Conservation (phyloP, 2,329 filamentous ascomycete genomes). For the Sporothrix mexicana region DNA sequence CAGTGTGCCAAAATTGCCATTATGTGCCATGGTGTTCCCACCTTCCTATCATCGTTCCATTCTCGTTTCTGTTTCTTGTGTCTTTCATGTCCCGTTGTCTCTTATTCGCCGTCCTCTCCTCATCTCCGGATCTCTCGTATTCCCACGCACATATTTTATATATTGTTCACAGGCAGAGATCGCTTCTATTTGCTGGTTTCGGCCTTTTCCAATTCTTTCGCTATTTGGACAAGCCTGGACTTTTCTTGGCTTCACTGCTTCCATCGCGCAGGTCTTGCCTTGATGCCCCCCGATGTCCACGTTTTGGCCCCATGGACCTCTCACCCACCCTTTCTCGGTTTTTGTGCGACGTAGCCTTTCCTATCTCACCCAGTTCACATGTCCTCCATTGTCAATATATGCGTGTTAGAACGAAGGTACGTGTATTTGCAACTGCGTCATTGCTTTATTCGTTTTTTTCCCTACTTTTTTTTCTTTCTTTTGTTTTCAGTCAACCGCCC, state of each 20-base stretch:
- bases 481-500: not conserved
- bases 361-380: too few relatives aligned
- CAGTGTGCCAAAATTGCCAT: too few relatives aligned
- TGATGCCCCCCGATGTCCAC: not conserved
- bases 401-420: too few relatives aligned
- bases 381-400: not conserved
- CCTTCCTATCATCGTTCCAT: not conserved
- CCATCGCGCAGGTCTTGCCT: too few relatives aligned
- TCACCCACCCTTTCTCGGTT: not conserved
- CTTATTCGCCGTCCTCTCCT: not conserved
- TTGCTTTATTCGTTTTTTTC: not conserved
- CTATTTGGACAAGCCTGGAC: not conserved
- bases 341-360: too few relatives aligned
- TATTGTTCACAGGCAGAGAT: not conserved
- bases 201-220: too few relatives aligned
- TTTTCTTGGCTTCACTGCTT: not conserved
- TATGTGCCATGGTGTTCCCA: too few relatives aligned
- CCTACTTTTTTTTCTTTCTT: not conserved
- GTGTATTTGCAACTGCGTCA: too few relatives aligned
- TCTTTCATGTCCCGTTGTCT: not conserved
- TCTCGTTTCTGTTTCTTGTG: not conserved
- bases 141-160: not conserved
- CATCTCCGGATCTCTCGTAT: not conserved
- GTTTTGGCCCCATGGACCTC: conserved; percentile 11
- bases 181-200: not conserved